These are phyloP conservation scores for Cenchrus americanus DNA, from an alignment of 176 grass and related monocot species.

Conservation along the genomic window DNA sequence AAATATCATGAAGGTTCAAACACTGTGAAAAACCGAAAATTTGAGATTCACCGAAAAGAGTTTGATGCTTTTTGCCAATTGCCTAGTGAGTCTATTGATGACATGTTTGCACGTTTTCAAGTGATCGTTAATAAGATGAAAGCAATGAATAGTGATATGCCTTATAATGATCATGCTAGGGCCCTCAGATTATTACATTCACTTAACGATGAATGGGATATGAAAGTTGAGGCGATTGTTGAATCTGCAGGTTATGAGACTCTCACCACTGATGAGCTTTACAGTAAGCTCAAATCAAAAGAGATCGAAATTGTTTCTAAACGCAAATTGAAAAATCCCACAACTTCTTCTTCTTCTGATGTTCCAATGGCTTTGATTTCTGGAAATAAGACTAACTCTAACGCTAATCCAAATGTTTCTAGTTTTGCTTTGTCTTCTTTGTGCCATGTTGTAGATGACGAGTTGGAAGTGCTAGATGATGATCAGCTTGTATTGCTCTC, in stretches of 20 bases:
- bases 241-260: neutral
- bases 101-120: neutral
- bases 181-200: slow-evolving; percentile 5
- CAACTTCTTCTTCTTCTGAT: neutral
- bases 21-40: neutral
- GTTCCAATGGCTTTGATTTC: slow-evolving; percentile 1
- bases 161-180: slow-evolving; percentile 2
- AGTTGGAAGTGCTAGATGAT: slow-evolving; percentile 10
- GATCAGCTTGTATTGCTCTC: slow-evolving; percentile 10
- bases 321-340: neutral
- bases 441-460: neutral
- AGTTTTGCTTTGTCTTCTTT: neutral
- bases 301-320: neutral
- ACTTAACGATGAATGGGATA: neutral
- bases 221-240: neutral
- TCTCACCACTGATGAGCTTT: slow-evolving; percentile 14
- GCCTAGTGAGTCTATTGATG: neutral
- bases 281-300: slow-evolving; percentile 19
- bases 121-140: slow-evolving; percentile 7
- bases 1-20: neutral
- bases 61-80: neutral
- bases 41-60: neutral
- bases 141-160: neutral
- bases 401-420: neutral
- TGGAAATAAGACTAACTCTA: neutral